A percentile compares a stretch with the other conserved stretches of the same genome.
phyloP scores from a whole-genome alignment of 2,329 filamentous ascomycete species.

The Pezicula radicicola region DNA sequence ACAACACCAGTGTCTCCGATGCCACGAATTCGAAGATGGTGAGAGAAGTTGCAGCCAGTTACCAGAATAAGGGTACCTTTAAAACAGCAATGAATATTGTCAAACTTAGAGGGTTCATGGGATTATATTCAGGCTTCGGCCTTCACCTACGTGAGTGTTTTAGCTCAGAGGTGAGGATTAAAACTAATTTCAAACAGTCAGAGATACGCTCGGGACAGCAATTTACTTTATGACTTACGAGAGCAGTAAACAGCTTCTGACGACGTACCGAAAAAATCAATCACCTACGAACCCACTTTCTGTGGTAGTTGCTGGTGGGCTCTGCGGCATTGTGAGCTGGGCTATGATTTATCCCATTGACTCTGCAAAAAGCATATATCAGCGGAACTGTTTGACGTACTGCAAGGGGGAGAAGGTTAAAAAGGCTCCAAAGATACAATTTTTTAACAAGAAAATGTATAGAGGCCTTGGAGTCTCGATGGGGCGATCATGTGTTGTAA shows the following conservation, averaged over 20 bases:
- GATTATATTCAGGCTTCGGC: constrained; percentile 77
- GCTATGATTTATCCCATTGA: constrained; percentile 64
- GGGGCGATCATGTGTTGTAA: constrained; percentile 76
- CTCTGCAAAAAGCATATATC: constrained; percentile 82
- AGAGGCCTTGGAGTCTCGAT: constrained; percentile 81
- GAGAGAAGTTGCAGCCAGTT: constrained; percentile 55
- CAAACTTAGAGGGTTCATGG: constrained; percentile 67
- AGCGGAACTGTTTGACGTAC: constrained; percentile 73
- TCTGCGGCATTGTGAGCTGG: constrained; percentile 84
- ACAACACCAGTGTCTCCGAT: constrained; percentile 34
- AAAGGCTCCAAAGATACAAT: constrained; percentile 68
- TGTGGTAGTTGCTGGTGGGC: constrained; percentile 73
- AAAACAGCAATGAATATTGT: constrained; percentile 76
- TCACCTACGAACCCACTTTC: constrained; percentile 77
- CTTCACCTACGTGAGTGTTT: constrained; percentile 68
- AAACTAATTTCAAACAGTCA: constrained; percentile 46
- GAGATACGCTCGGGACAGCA: constrained; percentile 78
- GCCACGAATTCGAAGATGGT: constrained; percentile 20
- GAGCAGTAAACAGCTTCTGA: constrained; percentile 77
- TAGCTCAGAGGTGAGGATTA: background rate
- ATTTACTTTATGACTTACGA: constrained; percentile 92
- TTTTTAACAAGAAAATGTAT: constrained; percentile 77
- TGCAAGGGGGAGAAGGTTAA: constrained; percentile 62
- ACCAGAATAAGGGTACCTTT: constrained; percentile 75
- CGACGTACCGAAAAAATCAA: constrained; percentile 67